Percentiles rank a stretch among this genome's conserved stretches.
Evolutionary conservation across 495 filamentous ascomycete species (phyloP).

Genomic region (Xylaria grammica): DNA sequence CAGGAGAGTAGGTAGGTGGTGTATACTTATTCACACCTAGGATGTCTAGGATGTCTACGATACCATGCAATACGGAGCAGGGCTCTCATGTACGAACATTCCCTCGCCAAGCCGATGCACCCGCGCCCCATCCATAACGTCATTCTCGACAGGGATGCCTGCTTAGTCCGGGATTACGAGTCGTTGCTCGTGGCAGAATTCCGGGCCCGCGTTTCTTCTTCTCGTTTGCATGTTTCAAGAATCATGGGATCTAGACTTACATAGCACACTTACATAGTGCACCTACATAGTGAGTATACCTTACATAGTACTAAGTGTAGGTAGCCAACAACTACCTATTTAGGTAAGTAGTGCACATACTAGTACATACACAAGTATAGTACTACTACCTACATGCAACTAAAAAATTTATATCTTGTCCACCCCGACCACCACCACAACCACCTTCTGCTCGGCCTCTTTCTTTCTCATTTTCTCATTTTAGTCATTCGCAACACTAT

Average conservation of each 20-base stretch:
- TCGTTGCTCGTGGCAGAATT: constrained; percentile 4
- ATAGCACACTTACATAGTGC: too few relatives aligned
- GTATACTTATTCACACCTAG: too few relatives aligned
- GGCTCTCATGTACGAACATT: too few relatives aligned
- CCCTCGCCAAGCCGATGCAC: not conserved
- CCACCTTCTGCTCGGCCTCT: not conserved
- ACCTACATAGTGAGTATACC: too few relatives aligned
- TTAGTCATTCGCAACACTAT: not conserved
- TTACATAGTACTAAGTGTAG: too few relatives aligned
- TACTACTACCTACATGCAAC: not conserved
- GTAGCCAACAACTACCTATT: too few relatives aligned
- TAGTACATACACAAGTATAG: not conserved
- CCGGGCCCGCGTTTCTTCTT: constrained; percentile 2
- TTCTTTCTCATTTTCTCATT: too few relatives aligned
- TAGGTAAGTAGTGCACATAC: too few relatives aligned
- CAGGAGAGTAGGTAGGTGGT: too few relatives aligned
- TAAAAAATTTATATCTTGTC: not conserved
- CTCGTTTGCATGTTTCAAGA: constrained; percentile 1
- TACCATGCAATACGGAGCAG: too few relatives aligned
- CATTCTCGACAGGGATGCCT: not conserved
- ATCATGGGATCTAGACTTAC: not conserved
- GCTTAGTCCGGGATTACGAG: not conserved
- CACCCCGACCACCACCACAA: not conserved
- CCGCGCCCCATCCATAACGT: constrained; percentile 4
- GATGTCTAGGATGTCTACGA: too few relatives aligned